Conservation (phyloP, 2,329 filamentous ascomycete species). For the Phyllosticta citrichinensis region DNA sequence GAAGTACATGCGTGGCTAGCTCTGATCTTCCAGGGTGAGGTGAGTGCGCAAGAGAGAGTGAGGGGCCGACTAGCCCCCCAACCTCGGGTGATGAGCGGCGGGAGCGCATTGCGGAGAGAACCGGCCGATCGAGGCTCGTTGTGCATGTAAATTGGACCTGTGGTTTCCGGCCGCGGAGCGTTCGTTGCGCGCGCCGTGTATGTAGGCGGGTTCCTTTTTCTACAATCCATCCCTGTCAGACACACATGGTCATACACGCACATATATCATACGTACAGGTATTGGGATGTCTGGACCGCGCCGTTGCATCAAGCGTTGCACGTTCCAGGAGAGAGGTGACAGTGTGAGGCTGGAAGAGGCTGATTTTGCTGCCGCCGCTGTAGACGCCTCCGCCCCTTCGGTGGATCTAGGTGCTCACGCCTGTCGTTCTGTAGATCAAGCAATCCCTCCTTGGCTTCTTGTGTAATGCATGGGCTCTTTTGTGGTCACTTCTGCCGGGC, state of each 20-base stretch:
- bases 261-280: neutral
- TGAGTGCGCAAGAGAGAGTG: neutral
- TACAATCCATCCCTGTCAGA: neutral
- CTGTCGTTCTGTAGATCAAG: neutral
- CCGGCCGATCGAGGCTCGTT: neutral
- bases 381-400: no score
- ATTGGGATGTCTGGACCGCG: neutral
- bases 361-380: neutral
- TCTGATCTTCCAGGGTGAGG: no score
- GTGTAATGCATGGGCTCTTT: neutral
- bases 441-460: neutral
- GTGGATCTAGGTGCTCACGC: neutral
- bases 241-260: neutral
- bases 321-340: neutral
- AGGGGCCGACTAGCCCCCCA: neutral
- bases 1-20: neutral
- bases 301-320: neutral
- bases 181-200: neutral
- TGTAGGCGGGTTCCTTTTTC: neutral
- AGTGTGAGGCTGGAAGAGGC: neutral
- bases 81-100: neutral
- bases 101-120: neutral
- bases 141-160: neutral
- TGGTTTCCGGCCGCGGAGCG: neutral
- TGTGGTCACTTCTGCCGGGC: neutral